phyloP scores from a whole-genome alignment of 805 yeast species.

The Sugiyamaella marilandica region DNA sequence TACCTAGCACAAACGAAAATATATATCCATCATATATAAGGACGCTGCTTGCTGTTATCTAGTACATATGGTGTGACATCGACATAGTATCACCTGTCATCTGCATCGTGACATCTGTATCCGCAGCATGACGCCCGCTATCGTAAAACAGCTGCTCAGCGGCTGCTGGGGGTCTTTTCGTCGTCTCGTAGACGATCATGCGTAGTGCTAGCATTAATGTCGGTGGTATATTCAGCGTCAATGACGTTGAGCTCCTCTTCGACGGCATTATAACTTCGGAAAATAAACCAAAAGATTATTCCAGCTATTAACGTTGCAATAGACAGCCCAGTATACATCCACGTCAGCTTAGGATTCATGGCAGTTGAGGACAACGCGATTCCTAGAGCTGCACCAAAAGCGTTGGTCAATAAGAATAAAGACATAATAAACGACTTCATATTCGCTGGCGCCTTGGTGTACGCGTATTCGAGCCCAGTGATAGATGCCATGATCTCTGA shows the following conservation, averaged over 20 bases:
- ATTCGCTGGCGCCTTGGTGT: conserved; percentile 70
- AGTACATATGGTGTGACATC: too few species aligned
- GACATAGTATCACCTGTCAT: too few species aligned
- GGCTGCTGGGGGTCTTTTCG: not conserved
- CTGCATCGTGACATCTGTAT: too few species aligned
- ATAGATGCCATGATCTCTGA: conserved; percentile 77
- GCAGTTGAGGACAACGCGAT: conserved; percentile 66
- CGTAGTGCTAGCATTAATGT: conserved; percentile 25
- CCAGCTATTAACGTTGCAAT: conserved; percentile 58
- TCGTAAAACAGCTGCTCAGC: not conserved
- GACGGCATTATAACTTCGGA: conserved; percentile 48
- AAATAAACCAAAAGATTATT: conserved; percentile 53
- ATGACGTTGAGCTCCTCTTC: conserved; percentile 57
- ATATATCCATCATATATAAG: too few species aligned
- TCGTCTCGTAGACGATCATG: not conserved
- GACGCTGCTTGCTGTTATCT: too few species aligned
- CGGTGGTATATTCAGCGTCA: conserved; percentile 36
- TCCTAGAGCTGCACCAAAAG: conserved; percentile 74
- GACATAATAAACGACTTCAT: conserved; percentile 63
- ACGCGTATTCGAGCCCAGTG: conserved; percentile 81
- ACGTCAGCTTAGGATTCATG: conserved; percentile 61
- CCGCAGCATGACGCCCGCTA: too few species aligned
- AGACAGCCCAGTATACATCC: conserved; percentile 65
- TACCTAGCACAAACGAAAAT: too few species aligned
- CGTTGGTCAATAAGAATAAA: conserved; percentile 62